A percentile compares a stretch with the other conserved stretches of the same genome.
Conservation (phyloP, 2,329 filamentous ascomycete genomes). For the Colletotrichum sp. region DNA sequence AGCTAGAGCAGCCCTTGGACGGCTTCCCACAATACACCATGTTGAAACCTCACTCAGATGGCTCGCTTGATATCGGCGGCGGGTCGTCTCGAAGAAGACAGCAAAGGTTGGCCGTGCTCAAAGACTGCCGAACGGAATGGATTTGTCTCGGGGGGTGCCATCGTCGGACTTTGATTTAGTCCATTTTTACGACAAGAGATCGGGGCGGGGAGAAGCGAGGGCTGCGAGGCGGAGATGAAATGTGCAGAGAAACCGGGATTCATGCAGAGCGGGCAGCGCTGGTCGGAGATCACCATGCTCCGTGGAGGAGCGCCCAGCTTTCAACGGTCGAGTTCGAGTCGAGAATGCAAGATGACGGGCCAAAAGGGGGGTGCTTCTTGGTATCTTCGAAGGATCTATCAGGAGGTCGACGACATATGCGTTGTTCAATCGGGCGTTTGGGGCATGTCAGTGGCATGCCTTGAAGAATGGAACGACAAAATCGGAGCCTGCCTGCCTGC, state of each 20-base stretch:
- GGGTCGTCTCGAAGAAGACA: neutral
- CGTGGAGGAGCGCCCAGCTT: neutral
- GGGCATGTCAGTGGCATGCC: neutral
- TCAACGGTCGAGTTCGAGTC: neutral
- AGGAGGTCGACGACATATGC: neutral
- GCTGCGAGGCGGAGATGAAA: neutral
- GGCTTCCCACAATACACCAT: slow-evolving; percentile 67
- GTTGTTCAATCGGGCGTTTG: neutral
- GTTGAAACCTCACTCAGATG: neutral
- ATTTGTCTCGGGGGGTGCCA: neutral
- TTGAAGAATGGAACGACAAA: neutral
- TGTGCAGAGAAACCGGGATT: neutral
- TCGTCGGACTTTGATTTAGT: neutral
- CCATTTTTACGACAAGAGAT: neutral
- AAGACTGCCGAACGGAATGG: neutral
- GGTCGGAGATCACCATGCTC: neutral
- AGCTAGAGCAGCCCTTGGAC: slow-evolving; percentile 61
- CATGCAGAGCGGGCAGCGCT: neutral
- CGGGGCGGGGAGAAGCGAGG: neutral
- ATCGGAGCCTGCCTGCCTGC: neutral
- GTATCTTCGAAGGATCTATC: neutral
- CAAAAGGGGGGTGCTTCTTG: neutral
- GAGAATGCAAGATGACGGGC: slow-evolving; percentile 1
- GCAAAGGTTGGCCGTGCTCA: neutral
- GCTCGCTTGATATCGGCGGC: neutral